phyloP scores from a whole-genome alignment of 2,329 filamentous ascomycete genomes.

The Didymella sp. region DNA sequence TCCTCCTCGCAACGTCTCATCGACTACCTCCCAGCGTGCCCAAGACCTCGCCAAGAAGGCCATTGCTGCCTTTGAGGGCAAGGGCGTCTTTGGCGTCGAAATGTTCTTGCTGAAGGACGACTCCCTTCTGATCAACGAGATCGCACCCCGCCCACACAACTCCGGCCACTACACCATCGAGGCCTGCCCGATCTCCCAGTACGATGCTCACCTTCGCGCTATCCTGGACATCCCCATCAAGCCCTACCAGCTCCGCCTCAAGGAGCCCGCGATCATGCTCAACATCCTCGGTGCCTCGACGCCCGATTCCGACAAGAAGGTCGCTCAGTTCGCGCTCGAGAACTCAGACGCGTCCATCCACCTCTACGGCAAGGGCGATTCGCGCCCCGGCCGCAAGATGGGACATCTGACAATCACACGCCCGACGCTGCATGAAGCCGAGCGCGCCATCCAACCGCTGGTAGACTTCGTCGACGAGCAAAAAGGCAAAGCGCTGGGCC shows the following conservation, averaged over 20 bases:
- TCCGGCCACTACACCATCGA: slow-evolving; percentile 97
- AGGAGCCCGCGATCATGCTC: slow-evolving; percentile 74
- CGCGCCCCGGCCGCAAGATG: slow-evolving; percentile 90
- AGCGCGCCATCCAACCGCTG: slow-evolving; percentile 71
- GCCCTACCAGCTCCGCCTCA: slow-evolving; percentile 61
- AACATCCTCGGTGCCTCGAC: slow-evolving; percentile 78
- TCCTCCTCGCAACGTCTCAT: slow-evolving; percentile 75
- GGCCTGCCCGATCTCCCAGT: slow-evolving; percentile 87
- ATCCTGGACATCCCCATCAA: slow-evolving; percentile 73
- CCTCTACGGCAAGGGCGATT: slow-evolving; percentile 86
- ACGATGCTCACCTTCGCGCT: slow-evolving; percentile 84
- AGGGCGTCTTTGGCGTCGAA: slow-evolving; percentile 95
- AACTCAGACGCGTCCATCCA: slow-evolving; percentile 72
- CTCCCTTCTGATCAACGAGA: slow-evolving; percentile 80
- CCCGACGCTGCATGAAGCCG: slow-evolving; percentile 70
- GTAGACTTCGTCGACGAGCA: slow-evolving; percentile 69
- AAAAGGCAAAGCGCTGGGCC: slow-evolving; percentile 47
- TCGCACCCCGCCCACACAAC: slow-evolving; percentile 85
- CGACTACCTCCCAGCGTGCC: slow-evolving; percentile 67
- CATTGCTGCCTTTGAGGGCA: slow-evolving; percentile 79
- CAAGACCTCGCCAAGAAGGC: slow-evolving; percentile 80
- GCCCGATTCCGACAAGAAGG: slow-evolving; percentile 67
- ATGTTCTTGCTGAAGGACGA: slow-evolving; percentile 84
- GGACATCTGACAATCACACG: slow-evolving; percentile 88
- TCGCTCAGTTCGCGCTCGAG: slow-evolving; percentile 64